Evolutionary conservation across 768 basidiomycete genomes (phyloP).

Genomic region (Suillus alpinus): DNA sequence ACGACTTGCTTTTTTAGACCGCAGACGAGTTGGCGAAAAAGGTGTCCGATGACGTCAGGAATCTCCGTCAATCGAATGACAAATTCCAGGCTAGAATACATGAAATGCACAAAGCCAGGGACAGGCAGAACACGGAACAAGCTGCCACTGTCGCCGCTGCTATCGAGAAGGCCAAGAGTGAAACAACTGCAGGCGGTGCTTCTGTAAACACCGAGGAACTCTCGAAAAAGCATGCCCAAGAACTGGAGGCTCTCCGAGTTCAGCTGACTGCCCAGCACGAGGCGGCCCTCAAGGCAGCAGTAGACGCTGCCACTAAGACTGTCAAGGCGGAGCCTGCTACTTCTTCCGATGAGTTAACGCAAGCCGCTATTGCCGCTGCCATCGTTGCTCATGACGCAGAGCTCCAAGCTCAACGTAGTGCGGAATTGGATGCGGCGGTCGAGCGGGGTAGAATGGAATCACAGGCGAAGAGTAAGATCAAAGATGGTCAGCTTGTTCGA

Average conservation of each 20-base stretch:
- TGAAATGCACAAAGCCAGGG: conserved; percentile 51
- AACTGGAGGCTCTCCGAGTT: conserved; percentile 53
- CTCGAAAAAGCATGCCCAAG: conserved; percentile 54
- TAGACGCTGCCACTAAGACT: conserved; percentile 43
- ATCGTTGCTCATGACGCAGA: conserved; percentile 48
- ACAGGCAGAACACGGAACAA: conserved; percentile 41
- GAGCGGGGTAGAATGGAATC: conserved; percentile 70
- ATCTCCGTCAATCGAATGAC: conserved; percentile 39
- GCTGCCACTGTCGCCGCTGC: conserved; percentile 54
- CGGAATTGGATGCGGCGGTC: conserved; percentile 62
- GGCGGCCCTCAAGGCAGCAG: conserved; percentile 49
- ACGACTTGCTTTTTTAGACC: conserved; percentile 24
- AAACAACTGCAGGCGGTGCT: conserved; percentile 30
- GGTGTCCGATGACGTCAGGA: conserved; percentile 42
- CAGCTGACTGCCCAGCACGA: conserved; percentile 53
- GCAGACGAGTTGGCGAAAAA: conserved; percentile 44
- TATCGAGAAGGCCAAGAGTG: conserved; percentile 52
- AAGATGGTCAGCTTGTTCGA: conserved; percentile 66
- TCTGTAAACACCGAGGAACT: conserved; percentile 37
- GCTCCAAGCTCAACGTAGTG: conserved; percentile 43
- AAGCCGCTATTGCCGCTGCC: conserved; percentile 49
- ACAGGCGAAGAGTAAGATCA: conserved; percentile 58
- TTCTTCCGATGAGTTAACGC: conserved; percentile 30
- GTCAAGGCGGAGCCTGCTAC: conserved; percentile 34
- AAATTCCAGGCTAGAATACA: conserved; percentile 57